Evolutionary conservation across 164 flowering plant species (phyloP), one percentile per base, ranked within the genome.

Genomic region (Piper longum): DNA sequence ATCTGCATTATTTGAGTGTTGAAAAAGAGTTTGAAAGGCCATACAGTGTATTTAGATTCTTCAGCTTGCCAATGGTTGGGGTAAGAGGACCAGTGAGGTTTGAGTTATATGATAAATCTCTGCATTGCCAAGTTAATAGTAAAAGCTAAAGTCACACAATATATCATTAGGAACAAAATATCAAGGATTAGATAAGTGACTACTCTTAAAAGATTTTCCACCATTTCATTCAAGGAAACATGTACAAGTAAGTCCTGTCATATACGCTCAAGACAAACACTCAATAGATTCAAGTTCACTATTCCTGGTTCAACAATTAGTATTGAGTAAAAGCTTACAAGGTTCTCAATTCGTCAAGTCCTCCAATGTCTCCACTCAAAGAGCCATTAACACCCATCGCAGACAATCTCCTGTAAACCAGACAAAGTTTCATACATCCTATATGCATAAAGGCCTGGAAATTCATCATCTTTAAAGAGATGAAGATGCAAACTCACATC

Each of bases 81-180:
- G 97, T 66, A 12, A 89, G 63, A 0, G 89, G 26, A 62, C 98
- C 96, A 0, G 78, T 85, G 36, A 92, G 85, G 9, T 73, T 89
- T 41, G 45, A 66, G 72, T 92, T 92, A 70, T 68, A 86, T 36
- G 98, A 92, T 56, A 92, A 67, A 69, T 92, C 96, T 76, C 96
- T 92, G 83, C 71, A 26, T 8, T 42, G 2, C 16, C 14, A 17
- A 26, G 36, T 26, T 26, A 26, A 26, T 26, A 26, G 36, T 26
- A 26, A 2, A 26, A 26, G 36, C 36, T 26, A 26, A 26, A 26
- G 36, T 26, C 36, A 0, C 36, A 26, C 36, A 26, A 26, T 26
- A 26, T 26, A 26, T 26, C 36, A 26, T 26, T 26, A 26, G 36
- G 36, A 26, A 26, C 36, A 26, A 26, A 26, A 26, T 26, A 26